phyloP scores from a whole-genome alignment of 2,329 filamentous ascomycete genomes.

The Tolypocladium endophyticum region DNA sequence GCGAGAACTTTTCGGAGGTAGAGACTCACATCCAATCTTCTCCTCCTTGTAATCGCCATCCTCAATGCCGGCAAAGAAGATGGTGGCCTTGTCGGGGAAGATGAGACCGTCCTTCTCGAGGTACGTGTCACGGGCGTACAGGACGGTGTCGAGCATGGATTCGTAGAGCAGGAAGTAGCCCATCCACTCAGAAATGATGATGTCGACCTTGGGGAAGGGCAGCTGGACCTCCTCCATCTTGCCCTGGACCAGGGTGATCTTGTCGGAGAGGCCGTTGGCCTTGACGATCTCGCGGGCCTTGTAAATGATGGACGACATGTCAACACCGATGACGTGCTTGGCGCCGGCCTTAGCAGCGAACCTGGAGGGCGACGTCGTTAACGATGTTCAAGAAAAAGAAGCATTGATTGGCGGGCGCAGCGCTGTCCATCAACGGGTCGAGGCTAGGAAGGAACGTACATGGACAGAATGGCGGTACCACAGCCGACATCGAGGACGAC shows the following conservation, averaged over 20 bases:
- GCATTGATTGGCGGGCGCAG: not conserved
- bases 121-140: slow-evolving; percentile 92
- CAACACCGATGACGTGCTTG: slow-evolving; percentile 96
- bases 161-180: slow-evolving; percentile 98
- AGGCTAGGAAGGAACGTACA: slow-evolving; percentile 50
- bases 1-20: not conserved
- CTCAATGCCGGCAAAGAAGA: slow-evolving; percentile 94
- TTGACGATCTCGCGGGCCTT: slow-evolving; percentile 94
- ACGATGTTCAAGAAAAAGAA: no score
- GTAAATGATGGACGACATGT: slow-evolving; percentile 99
- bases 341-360: slow-evolving; percentile 93
- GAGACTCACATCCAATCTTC: slow-evolving; percentile 91
- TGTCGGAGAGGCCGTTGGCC: slow-evolving; percentile 82
- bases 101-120: slow-evolving; percentile 80
- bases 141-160: slow-evolving; percentile 96
- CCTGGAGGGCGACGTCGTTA: slow-evolving; percentile 41
- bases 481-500: slow-evolving; percentile 94
- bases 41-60: slow-evolving; percentile 99
- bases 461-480: slow-evolving; percentile 95
- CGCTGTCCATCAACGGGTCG: not conserved
- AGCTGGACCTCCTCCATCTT: slow-evolving; percentile 99
- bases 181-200: slow-evolving; percentile 99
- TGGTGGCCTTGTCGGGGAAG: slow-evolving; percentile 97
- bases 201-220: slow-evolving; percentile 92
- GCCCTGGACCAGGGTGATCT: slow-evolving; percentile 95